Conservation (phyloP, 2,329 filamentous ascomycete species). For the Beauveria caledonica region DNA sequence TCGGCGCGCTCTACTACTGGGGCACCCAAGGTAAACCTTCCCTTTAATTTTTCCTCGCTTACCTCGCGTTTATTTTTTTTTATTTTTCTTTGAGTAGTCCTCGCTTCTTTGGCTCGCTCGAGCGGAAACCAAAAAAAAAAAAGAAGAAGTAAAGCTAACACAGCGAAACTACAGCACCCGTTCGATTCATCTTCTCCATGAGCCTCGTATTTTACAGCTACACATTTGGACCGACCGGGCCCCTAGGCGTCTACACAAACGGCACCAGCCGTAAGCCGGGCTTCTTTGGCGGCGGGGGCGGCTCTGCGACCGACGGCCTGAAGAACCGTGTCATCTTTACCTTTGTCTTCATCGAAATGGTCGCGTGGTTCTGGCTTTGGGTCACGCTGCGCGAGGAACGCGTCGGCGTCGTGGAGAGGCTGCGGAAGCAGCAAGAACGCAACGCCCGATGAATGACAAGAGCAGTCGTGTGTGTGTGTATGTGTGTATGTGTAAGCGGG, state of each 20-base stretch:
- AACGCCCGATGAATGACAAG: background rate
- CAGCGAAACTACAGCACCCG: slow-evolving; percentile 37
- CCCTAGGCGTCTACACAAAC: slow-evolving; percentile 31
- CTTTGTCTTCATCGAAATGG: slow-evolving; percentile 75
- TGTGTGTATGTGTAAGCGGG: background rate
- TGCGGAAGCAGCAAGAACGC: slow-evolving; percentile 22
- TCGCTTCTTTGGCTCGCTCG: background rate
- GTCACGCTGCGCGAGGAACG: slow-evolving; percentile 60
- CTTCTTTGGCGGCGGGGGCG: slow-evolving; percentile 24
- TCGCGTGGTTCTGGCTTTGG: slow-evolving; percentile 83
- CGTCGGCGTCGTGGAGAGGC: slow-evolving; percentile 31
- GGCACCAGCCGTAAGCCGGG: slow-evolving; percentile 23
- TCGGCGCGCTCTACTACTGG: slow-evolving; percentile 56
- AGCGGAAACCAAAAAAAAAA: background rate
- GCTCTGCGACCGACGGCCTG: slow-evolving; percentile 55
- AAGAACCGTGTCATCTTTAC: slow-evolving; percentile 82
- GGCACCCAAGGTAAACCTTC: slow-evolving; percentile 50
- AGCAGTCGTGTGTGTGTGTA: background rate
- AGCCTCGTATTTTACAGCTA: slow-evolving; percentile 56
- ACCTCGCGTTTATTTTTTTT: background rate
- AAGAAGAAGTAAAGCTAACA: slow-evolving; percentile 5
- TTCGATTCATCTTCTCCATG: slow-evolving; percentile 59
- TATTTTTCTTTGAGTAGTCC: too few relatives aligned
- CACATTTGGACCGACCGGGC: slow-evolving; percentile 45
- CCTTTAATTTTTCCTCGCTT: background rate